A percentile compares a stretch with the other conserved stretches of the same genome.
phyloP scores from a whole-genome alignment of 192 early-diverging fungal genomes.

The Backusella luteola region DNA sequence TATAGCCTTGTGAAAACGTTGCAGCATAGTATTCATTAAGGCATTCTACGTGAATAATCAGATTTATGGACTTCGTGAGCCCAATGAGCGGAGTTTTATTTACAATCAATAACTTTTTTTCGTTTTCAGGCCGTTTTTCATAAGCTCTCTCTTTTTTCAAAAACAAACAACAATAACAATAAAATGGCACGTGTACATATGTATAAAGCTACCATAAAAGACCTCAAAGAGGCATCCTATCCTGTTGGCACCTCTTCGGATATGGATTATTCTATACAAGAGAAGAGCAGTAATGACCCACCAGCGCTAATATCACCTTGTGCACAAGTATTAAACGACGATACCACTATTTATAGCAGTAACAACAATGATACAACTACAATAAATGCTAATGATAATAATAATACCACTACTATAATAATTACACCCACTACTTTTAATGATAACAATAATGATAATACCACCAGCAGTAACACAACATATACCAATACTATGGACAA shows the following conservation, averaged over 20 bases:
- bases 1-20: no score
- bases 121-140: background rate
- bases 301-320: background rate
- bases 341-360: background rate
- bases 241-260: background rate
- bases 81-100: no score
- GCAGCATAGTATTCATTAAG: no score
- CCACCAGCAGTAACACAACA: background rate
- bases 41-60: no score
- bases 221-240: background rate
- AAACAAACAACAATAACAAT: background rate
- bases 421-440: background rate
- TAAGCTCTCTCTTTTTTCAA: background rate
- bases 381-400: background rate
- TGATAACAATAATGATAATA: background rate
- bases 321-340: background rate
- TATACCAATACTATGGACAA: background rate
- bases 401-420: background rate
- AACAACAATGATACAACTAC: background rate
- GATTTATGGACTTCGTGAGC: no score
- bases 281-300: background rate
- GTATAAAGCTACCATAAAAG: background rate
- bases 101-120: no score
- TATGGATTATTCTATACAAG: background rate
- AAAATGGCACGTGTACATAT: slow-evolving; percentile 16